A percentile compares a stretch with the other conserved stretches of the same genome.
Evolutionary conservation across 768 basidiomycete species (phyloP).

Genomic region (Russula emetica): DNA sequence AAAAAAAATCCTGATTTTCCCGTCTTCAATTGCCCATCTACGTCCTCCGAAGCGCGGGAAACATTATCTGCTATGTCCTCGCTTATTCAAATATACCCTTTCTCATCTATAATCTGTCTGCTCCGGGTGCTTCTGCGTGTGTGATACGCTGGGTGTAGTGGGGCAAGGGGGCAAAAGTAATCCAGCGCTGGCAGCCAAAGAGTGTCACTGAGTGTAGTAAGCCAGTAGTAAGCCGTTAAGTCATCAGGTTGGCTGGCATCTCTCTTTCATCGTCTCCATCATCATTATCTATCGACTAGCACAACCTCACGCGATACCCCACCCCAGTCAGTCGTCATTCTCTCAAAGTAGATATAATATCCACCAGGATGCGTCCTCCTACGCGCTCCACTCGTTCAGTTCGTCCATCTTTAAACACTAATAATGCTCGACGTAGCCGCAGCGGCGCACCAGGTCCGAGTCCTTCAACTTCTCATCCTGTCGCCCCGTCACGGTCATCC

Average conservation of each 20-base stretch:
- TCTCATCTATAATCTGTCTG: not conserved
- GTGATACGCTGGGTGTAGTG: not conserved
- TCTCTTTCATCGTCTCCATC: not conserved
- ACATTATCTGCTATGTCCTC: no score
- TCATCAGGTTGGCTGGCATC: not conserved
- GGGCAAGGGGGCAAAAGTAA: not conserved
- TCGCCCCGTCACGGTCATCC: not conserved
- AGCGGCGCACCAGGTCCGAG: not conserved
- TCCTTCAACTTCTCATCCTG: not conserved
- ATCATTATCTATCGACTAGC: not conserved
- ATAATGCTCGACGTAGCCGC: not conserved
- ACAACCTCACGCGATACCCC: conserved; percentile 15
- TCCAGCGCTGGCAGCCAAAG: not conserved
- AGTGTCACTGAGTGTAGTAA: not conserved
- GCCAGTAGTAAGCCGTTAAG: no score
- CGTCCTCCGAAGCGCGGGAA: no score
- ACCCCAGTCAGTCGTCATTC: conserved; percentile 13
- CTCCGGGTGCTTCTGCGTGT: not conserved
- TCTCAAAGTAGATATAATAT: conserved; percentile 6
- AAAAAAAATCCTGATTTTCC: no score
- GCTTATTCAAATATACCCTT: not conserved
- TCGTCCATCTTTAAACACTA: conserved; percentile 23
- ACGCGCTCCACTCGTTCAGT: conserved; percentile 33
- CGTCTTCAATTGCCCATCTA: no score
- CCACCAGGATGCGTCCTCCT: conserved; percentile 30